These are phyloP conservation scores for Gynandropsis gynandra DNA, from an alignment of 345 rosid genomes.

Conservation along the genomic window DNA sequence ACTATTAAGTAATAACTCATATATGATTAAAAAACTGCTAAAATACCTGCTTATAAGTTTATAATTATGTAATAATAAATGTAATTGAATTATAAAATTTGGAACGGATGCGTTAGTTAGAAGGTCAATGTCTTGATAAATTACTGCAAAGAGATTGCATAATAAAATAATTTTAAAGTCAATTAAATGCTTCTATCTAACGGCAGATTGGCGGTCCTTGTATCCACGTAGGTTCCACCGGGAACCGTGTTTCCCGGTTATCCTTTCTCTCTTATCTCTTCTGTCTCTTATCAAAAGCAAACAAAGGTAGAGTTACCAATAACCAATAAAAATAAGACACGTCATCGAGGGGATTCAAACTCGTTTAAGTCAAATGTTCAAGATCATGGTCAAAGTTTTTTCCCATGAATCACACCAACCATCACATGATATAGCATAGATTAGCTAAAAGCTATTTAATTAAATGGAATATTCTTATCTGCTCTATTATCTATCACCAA, in stretches of 20 bases:
- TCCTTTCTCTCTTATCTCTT: neutral
- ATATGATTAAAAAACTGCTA: conserved; percentile 6
- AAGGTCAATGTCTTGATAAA: no score
- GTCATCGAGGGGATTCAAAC: neutral
- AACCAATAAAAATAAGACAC: neutral
- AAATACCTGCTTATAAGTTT: no score
- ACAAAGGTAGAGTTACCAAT: neutral
- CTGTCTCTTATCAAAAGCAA: neutral
- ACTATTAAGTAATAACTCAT: no score
- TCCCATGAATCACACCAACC: neutral
- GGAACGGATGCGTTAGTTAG: no score
- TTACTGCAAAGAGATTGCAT: no score
- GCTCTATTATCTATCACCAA: neutral
- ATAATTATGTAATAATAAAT: no score
- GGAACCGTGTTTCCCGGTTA: conserved; percentile 10
- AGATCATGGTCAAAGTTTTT: conserved; percentile 3
- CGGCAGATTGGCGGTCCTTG: neutral
- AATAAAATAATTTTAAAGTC: neutral
- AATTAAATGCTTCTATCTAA: conserved; percentile 21
- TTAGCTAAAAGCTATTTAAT: no score
- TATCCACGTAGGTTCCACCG: conserved; percentile 7
- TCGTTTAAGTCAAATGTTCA: neutral
- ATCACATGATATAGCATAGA: no score
- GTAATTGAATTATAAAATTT: no score
- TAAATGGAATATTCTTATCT: no score